Percentiles rank a stretch among this genome's conserved stretches.
Conservation (phyloP, 2,329 filamentous ascomycete genomes). For the Nemania sp. region DNA sequence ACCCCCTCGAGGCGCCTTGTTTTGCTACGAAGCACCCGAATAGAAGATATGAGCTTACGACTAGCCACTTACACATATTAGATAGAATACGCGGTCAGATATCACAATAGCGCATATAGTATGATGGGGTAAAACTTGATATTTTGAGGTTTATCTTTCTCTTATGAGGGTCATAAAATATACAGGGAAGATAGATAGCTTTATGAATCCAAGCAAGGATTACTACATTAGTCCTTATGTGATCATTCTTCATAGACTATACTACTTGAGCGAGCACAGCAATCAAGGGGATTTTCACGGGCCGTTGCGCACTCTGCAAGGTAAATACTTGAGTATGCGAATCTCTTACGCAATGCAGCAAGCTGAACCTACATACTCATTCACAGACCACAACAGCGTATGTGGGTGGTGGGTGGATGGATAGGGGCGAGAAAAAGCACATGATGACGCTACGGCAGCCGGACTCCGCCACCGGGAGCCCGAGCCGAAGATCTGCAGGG, state of each 20-base stretch:
- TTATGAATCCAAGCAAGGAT: not conserved
- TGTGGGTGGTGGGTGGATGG: not conserved
- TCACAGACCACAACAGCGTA: not conserved
- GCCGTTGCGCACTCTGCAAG: conserved; percentile 21
- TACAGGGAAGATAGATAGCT: not conserved
- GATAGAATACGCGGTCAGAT: not conserved
- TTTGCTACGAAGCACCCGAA: not conserved
- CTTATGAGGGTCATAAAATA: not conserved
- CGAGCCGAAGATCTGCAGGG: conserved; percentile 3
- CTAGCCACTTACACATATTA: not conserved
- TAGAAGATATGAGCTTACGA: conserved; percentile 11
- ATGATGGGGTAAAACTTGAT: not conserved
- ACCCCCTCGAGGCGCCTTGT: not conserved
- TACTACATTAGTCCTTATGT: not conserved
- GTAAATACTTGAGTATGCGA: not conserved
- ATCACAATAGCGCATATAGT: not conserved
- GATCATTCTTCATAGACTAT: not conserved
- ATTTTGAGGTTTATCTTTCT: not conserved
- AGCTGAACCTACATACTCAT: conserved; percentile 4
- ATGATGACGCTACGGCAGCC: conserved; percentile 10
- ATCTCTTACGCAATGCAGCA: not conserved
- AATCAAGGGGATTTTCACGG: not conserved
- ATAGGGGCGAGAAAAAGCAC: not conserved
- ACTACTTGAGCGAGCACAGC: not conserved
- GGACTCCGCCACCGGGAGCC: conserved; percentile 31